phyloP scores from a whole-genome alignment of 2,329 filamentous ascomycete species.

The Amauroascus verrucosus region DNA sequence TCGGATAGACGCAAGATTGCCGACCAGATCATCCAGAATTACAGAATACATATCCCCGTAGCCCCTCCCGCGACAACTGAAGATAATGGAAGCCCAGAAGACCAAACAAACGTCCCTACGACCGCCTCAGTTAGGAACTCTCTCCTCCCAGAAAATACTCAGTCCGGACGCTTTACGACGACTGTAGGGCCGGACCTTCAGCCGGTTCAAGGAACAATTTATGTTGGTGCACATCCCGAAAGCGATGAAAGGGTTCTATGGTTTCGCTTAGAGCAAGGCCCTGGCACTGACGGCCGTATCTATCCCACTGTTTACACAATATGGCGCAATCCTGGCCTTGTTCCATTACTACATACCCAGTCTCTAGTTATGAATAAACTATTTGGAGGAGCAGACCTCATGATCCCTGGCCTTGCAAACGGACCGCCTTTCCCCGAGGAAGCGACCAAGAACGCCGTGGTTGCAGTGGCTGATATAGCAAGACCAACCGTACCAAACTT shows the following conservation, averaged over 20 bases:
- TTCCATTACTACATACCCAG: slow-evolving; percentile 56
- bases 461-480: slow-evolving; percentile 53
- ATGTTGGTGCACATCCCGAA: slow-evolving; percentile 49
- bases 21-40: slow-evolving; percentile 56
- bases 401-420: slow-evolving; percentile 56
- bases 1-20: slow-evolving; percentile 58
- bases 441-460: slow-evolving; percentile 50
- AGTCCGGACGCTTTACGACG: slow-evolving; percentile 55
- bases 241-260: slow-evolving; percentile 53
- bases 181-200: slow-evolving; percentile 53
- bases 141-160: slow-evolving; percentile 53
- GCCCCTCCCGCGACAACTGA: slow-evolving; percentile 24
- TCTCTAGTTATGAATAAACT: slow-evolving; percentile 51
- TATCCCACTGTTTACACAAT: slow-evolving; percentile 52
- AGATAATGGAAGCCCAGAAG: slow-evolving; percentile 29
- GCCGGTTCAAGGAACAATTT: slow-evolving; percentile 53
- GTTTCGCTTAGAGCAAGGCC: slow-evolving; percentile 51
- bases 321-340: slow-evolving; percentile 52
- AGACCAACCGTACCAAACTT: slow-evolving; percentile 52
- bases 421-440: slow-evolving; percentile 53
- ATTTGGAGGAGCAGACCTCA: slow-evolving; percentile 55
- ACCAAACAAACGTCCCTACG: slow-evolving; percentile 36
- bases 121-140: slow-evolving; percentile 45
- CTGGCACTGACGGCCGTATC: slow-evolving; percentile 31
- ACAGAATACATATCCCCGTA: slow-evolving; percentile 42